phyloP scores from a whole-genome alignment of 768 basidiomycete species.

The Sporobolomyces roseus region DNA sequence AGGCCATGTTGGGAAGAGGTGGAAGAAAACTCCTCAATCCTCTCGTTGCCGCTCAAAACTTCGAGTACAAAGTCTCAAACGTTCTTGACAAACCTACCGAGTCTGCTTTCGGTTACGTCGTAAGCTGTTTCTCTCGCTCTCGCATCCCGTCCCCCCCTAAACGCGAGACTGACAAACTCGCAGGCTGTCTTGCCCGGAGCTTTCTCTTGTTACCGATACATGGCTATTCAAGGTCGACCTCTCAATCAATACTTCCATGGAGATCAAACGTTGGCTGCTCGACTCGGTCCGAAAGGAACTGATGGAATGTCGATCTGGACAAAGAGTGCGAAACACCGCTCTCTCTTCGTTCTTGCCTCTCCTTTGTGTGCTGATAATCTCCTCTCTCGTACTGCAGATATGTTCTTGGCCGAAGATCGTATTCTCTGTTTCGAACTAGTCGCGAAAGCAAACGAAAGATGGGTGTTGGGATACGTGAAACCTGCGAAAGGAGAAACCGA shows the following conservation, averaged over 20 bases:
- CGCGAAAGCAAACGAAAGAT: conserved; percentile 70
- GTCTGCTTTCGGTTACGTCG: conserved; percentile 80
- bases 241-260: conserved; percentile 55
- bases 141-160: conserved; percentile 1
- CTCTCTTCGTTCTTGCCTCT: background rate
- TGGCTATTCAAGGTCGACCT: conserved; percentile 83
- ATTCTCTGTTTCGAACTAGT: conserved; percentile 96
- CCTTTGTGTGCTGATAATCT: too few relatives aligned
- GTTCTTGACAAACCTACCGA: conserved; percentile 93
- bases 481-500: conserved; percentile 63
- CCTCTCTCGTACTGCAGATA: conserved; percentile 26
- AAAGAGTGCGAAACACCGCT: conserved; percentile 28
- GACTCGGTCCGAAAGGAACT: conserved; percentile 87
- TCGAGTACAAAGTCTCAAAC: conserved; percentile 85
- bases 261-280: conserved; percentile 73
- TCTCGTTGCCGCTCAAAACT: conserved; percentile 85
- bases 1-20: conserved; percentile 85
- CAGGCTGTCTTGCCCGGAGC: conserved; percentile 77
- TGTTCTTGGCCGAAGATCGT: conserved; percentile 78
- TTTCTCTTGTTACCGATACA: conserved; percentile 92
- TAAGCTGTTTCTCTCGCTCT: background rate
- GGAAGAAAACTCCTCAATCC: conserved; percentile 88
- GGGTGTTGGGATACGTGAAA: conserved; percentile 90
- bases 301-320: conserved; percentile 59
- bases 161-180: too few relatives aligned